A percentile compares a stretch with the other conserved stretches of the same genome.
These are phyloP conservation scores for Patellifolia procumbens DNA, from an alignment of 179 eudicot species.

Conservation along the genomic window DNA sequence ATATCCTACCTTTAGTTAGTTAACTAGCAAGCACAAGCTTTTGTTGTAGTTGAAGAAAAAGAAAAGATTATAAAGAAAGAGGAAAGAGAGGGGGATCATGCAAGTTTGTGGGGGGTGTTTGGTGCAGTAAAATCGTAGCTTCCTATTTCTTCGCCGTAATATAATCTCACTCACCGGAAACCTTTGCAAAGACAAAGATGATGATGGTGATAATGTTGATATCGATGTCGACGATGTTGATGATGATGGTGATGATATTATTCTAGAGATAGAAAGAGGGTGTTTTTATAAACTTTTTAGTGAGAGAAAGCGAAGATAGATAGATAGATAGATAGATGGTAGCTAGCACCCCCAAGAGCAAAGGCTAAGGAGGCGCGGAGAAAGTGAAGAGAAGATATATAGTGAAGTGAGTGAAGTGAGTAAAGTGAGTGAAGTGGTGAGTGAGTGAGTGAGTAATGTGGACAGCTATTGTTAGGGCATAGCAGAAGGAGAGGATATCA, in stretches of 20 bases:
- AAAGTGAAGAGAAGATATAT: slow-evolving; percentile 33
- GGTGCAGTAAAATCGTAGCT: slow-evolving; percentile 24
- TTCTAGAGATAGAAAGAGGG: neutral
- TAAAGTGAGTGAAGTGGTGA: slow-evolving; percentile 1
- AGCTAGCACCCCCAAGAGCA: slow-evolving; percentile 55
- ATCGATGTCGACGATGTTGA: neutral
- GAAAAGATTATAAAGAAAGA: neutral
- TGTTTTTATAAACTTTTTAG: neutral
- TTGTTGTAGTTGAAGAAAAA: slow-evolving; percentile 6
- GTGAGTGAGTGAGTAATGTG: neutral
- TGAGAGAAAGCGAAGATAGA: slow-evolving; percentile 27
- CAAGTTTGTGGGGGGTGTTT: slow-evolving; percentile 33
- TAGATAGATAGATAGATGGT: slow-evolving; percentile 15
- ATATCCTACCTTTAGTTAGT: slow-evolving; percentile 1
- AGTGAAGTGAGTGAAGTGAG: slow-evolving; percentile 6
- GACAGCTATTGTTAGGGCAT: slow-evolving; percentile 21
- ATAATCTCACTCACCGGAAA: slow-evolving; percentile 20
- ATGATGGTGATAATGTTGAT: slow-evolving; percentile 5
- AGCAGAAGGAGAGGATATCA: slow-evolving; percentile 4
- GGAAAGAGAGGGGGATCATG: slow-evolving; percentile 34
- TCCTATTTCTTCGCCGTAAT: slow-evolving; percentile 13
- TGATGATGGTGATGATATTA: neutral
- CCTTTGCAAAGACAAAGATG: slow-evolving; percentile 32
- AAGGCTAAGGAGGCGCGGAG: slow-evolving; percentile 77
- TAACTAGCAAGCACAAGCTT: neutral